These are phyloP conservation scores for Amphibolis antarctica DNA, from an alignment of 106 monocot genomes.

Conservation along the genomic window DNA sequence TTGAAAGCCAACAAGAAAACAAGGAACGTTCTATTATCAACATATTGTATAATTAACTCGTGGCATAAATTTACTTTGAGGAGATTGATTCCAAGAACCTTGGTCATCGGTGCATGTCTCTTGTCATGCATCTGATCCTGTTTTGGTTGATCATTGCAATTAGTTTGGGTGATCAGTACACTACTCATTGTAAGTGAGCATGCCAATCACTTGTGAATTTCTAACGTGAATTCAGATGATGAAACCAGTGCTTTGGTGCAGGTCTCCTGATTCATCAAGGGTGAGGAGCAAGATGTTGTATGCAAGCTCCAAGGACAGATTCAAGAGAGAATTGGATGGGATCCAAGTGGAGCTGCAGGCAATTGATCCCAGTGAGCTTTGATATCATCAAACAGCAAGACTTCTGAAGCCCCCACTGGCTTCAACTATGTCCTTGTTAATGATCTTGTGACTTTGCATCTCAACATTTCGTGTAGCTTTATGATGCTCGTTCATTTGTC, in stretches of 20 bases:
- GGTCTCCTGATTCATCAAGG: constrained; percentile 16
- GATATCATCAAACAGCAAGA: constrained; percentile 13
- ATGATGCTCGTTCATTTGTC: not conserved
- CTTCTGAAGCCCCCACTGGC: not conserved
- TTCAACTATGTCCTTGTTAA: no score
- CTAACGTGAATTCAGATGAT: not conserved
- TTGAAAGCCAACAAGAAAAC: no score
- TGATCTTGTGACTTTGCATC: not conserved
- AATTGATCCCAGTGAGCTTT: constrained; percentile 16
- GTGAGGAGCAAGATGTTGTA: constrained; percentile 26
- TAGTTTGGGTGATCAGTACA: no score
- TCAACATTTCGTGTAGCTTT: not conserved
- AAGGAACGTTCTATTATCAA: no score
- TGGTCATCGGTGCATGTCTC: no score
- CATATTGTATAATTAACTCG: no score
- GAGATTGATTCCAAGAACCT: no score
- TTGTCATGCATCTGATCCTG: no score
- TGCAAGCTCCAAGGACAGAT: constrained; percentile 24
- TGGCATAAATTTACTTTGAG: no score
- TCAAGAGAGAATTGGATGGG: constrained; percentile 20
- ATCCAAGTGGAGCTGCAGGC: constrained; percentile 22
- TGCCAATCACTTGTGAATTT: not conserved
- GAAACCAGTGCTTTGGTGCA: not conserved
- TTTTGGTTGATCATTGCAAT: no score
- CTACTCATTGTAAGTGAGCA: no score